Percentiles rank a stretch among this genome's conserved stretches.
Evolutionary conservation across 208 protist genomes (phyloP).

Genomic region (Perkinsela sp.): DNA sequence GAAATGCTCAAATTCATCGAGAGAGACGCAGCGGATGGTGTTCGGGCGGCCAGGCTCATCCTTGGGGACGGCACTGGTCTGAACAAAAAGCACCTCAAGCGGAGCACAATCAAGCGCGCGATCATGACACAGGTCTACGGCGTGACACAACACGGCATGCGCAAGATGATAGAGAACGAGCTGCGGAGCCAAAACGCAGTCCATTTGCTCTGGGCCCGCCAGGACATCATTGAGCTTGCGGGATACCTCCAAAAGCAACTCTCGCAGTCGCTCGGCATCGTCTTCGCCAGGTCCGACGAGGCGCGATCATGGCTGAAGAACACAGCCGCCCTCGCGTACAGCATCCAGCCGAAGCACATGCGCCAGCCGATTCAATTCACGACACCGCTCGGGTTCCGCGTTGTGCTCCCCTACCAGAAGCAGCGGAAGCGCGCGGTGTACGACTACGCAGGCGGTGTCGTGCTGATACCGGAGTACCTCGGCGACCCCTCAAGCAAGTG

Average conservation of each 20-base stretch:
- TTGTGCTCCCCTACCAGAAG: conserved; percentile 3
- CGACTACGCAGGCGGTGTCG: neutral
- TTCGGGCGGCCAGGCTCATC: conserved; percentile 3
- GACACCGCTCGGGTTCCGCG: conserved; percentile 4
- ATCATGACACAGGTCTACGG: conserved; percentile 60
- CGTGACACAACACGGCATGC: conserved; percentile 47
- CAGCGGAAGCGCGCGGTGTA: conserved; percentile 1
- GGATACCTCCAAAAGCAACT: neutral
- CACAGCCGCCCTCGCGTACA: neutral
- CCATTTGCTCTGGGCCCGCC: neutral
- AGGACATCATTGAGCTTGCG: neutral
- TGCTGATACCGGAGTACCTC: neutral
- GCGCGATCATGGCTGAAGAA: neutral
- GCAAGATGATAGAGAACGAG: conserved; percentile 5
- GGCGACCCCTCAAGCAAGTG: neutral
- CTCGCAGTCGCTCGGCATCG: neutral
- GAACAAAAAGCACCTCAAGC: conserved; percentile 14
- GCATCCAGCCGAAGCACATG: neutral
- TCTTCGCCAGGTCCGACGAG: neutral
- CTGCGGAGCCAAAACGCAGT: neutral
- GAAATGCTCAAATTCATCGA: conserved; percentile 8
- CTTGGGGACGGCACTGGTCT: neutral
- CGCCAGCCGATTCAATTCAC: neutral
- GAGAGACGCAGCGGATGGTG: neutral
- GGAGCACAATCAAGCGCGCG: conserved; percentile 65